A percentile compares a stretch with the other conserved stretches of the same genome.
phyloP scores from a whole-genome alignment of 306 rosid genomes.

The Geum urbanum region DNA sequence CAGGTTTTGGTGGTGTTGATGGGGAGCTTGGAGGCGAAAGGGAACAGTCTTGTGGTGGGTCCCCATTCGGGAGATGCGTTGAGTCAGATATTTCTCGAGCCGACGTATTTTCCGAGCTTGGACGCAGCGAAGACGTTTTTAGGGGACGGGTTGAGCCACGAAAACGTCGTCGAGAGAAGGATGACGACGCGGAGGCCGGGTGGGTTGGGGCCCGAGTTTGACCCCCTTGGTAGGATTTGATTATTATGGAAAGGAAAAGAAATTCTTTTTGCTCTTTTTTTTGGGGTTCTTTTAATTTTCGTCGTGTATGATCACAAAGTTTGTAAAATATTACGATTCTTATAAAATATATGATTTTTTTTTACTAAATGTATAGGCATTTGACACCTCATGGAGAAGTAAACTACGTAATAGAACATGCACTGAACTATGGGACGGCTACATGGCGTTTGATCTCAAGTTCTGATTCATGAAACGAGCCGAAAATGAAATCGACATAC shows the following conservation, averaged over 20 bases:
- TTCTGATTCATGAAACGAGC: too few relatives aligned
- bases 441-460: too few relatives aligned
- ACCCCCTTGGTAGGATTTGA: background rate
- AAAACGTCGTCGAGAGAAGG: conserved; percentile 5
- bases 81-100: conserved; percentile 69
- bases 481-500: too few relatives aligned
- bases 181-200: background rate
- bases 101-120: conserved; percentile 87
- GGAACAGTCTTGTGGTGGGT: conserved; percentile 57
- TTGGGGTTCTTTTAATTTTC: background rate
- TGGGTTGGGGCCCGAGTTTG: too few relatives aligned
- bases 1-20: conserved; percentile 64
- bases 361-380: background rate
- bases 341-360: conserved; percentile 3
- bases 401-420: background rate
- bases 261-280: background rate
- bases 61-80: conserved; percentile 61
- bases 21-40: conserved; percentile 78
- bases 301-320: background rate
- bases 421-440: too few relatives aligned
- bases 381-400: too few relatives aligned
- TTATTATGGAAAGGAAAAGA: background rate
- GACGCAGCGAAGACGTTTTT: conserved; percentile 93
- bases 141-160: conserved; percentile 44
- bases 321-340: conserved; percentile 17